A percentile compares a stretch with the other conserved stretches of the same genome.
Evolutionary conservation across 2,329 filamentous ascomycete species (phyloP).

Genomic region (Alternaria metachromatica): DNA sequence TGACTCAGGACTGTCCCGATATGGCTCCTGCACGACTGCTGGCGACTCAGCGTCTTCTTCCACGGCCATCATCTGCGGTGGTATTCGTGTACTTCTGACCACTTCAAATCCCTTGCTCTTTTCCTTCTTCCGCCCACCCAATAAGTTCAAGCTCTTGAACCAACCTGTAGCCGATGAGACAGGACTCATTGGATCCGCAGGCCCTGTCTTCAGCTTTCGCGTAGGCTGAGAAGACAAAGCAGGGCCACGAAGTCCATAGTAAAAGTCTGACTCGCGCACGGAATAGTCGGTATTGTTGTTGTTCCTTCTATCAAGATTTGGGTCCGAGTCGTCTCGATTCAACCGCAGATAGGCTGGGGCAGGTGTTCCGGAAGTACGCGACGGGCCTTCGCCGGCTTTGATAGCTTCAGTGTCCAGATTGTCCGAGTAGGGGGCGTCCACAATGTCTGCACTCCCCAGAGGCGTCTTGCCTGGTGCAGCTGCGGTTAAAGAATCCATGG

Average conservation of each 20-base stretch:
- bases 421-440: constrained; percentile 55
- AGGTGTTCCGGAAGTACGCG: constrained; percentile 40
- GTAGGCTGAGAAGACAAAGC: constrained; percentile 82
- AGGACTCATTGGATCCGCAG: constrained; percentile 90
- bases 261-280: constrained; percentile 94
- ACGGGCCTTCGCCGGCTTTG: constrained; percentile 43
- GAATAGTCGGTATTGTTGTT: constrained; percentile 78
- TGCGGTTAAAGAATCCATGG: constrained; percentile 61
- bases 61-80: constrained; percentile 70
- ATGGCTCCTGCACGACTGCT: constrained; percentile 52
- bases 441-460: constrained; percentile 56
- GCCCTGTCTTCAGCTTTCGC: constrained; percentile 88
- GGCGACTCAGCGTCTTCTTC: constrained; percentile 65
- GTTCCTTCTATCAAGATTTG: constrained; percentile 61
- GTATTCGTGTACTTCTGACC: constrained; percentile 86
- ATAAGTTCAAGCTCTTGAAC: constrained; percentile 71
- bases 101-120: constrained; percentile 98
- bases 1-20: constrained; percentile 59
- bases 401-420: constrained; percentile 44
- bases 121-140: constrained; percentile 88
- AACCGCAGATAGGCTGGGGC: constrained; percentile 61
- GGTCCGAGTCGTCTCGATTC: constrained; percentile 58
- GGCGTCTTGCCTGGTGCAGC: constrained; percentile 54
- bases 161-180: constrained; percentile 89
- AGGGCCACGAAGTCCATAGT: constrained; percentile 90